These are phyloP conservation scores for Vararia minispora DNA, from an alignment of 768 basidiomycete genomes.

Conservation along the genomic window DNA sequence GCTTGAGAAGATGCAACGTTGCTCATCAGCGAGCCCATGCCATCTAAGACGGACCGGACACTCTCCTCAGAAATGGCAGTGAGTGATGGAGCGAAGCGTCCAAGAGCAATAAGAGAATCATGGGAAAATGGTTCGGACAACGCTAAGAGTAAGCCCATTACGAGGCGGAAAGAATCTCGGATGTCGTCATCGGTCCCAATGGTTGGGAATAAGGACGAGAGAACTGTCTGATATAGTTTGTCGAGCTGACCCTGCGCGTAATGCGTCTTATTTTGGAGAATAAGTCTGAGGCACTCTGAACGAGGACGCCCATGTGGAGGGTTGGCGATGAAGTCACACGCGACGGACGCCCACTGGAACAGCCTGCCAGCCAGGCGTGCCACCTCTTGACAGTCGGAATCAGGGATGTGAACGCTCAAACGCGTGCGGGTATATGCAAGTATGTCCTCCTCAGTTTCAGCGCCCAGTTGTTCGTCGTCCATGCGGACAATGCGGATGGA, in stretches of 20 bases:
- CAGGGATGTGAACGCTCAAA: too few species aligned
- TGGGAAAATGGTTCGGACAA: neutral
- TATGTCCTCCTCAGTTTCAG: neutral
- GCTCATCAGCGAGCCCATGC: neutral
- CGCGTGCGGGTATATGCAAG: neutral
- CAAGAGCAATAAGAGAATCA: too few species aligned
- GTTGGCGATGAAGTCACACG: neutral
- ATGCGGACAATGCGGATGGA: neutral
- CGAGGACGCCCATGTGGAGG: too few species aligned
- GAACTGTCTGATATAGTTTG: neutral
- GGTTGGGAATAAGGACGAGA: neutral
- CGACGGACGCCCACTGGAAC: slow-evolving; percentile 1
- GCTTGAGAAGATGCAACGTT: neutral
- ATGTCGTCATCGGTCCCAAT: neutral
- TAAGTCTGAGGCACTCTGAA: too few species aligned
- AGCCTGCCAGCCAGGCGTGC: neutral
- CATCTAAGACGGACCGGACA: neutral
- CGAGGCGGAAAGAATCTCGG: neutral
- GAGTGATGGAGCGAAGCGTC: too few species aligned
- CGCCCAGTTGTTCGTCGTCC: neutral
- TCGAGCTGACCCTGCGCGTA: neutral
- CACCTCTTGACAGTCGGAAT: neutral
- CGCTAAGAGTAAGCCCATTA: neutral
- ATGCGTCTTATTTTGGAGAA: too few species aligned
- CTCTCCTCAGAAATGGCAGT: neutral